Base-by-base conservation (phyloP, 2,329 filamentous ascomycete species). In the Pseudogymnoascus sp. region DNA sequence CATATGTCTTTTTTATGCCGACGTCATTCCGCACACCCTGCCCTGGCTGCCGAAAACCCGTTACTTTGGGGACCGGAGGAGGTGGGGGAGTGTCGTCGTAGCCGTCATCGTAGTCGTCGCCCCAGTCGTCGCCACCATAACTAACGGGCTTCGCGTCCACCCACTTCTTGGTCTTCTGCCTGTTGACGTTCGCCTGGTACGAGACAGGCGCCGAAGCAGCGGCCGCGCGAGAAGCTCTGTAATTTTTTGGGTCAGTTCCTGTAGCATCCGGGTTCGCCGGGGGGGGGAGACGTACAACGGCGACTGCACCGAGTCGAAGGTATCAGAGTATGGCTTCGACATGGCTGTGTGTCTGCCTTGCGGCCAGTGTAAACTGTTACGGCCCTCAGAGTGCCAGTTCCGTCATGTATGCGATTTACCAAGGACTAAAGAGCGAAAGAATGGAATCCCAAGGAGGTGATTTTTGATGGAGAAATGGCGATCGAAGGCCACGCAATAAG, bases 41-140 rank as follows among this genome's bases (percentile, higher is more conserved):
- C 31, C 75, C 75, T 63, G 73, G 71, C 66, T 82, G 80, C 65
- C 79, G 75, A 60, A 78, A 68, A 21, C 77, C 77, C 15, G 76
- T 76, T 10, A 76, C 74, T 63, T 74, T 74, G n/a, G 74, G 69
- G 1, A 74, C 69, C 44, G 72, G 63, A 19, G 76, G 69, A 11
- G 79, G 76, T 60, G 78, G 75, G 26, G 76, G 75, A 36, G 77
- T 74, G 60, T 77, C 74, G 35, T 77, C 74, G 44, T 79, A 76
- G 62, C 86, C 77, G 33, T 87, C 83, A n/a, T 85, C 83, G 64
- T 85, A 83, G 8, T 87, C 84, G 36, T 88, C 86, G 36, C 91
- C 93, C 93, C 93, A 97, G 72, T 96, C 93, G 71, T 96, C 92
- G 67, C 93, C 93, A 71, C 93, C 93, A 72, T 97, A 97, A 72